A percentile compares a stretch with the other conserved stretches of the same genome.
phyloP scores from a whole-genome alignment of 257 asterid genomes.

The Gardenia jasminoides region DNA sequence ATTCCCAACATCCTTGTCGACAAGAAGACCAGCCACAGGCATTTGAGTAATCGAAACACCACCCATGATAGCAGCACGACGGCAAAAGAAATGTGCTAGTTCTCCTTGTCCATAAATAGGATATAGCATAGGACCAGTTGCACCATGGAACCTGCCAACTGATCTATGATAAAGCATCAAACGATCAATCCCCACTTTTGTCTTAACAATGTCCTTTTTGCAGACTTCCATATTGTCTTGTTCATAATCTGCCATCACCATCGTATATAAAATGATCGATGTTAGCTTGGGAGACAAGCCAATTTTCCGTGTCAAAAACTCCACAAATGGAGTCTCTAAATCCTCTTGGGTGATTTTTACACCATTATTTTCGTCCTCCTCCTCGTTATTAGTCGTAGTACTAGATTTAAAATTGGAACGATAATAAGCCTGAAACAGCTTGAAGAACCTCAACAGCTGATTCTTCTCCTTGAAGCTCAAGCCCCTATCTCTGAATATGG shows the following conservation, averaged over 20 bases:
- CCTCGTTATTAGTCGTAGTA: conserved; percentile 26
- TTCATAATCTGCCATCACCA: conserved; percentile 70
- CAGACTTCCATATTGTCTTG: conserved; percentile 52
- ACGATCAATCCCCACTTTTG: conserved; percentile 63
- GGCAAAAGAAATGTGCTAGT: conserved; percentile 92
- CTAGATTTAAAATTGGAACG: no score
- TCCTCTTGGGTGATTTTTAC: conserved; percentile 60
- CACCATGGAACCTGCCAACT: conserved; percentile 88
- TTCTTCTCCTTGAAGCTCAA: conserved; percentile 69
- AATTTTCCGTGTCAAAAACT: conserved; percentile 52
- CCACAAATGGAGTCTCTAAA: conserved; percentile 72
- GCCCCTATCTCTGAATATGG: conserved; percentile 60
- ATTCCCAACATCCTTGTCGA: conserved; percentile 40
- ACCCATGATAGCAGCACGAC: conserved; percentile 98
- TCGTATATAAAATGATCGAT: conserved; percentile 77
- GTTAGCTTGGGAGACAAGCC: conserved; percentile 75
- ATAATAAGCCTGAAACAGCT: conserved; percentile 66
- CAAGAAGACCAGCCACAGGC: conserved; percentile 59
- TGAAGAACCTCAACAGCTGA: conserved; percentile 83
- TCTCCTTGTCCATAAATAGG: conserved; percentile 95
- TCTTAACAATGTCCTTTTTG: conserved; percentile 49
- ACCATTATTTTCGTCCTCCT: conserved; percentile 22
- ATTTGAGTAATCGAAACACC: conserved; percentile 77
- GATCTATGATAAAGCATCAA: conserved; percentile 79
- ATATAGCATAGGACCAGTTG: conserved; percentile 85